These are phyloP conservation scores for Vanrija humicola DNA, from an alignment of 1,284 basidiomycete genomes.

Conservation along the genomic window DNA sequence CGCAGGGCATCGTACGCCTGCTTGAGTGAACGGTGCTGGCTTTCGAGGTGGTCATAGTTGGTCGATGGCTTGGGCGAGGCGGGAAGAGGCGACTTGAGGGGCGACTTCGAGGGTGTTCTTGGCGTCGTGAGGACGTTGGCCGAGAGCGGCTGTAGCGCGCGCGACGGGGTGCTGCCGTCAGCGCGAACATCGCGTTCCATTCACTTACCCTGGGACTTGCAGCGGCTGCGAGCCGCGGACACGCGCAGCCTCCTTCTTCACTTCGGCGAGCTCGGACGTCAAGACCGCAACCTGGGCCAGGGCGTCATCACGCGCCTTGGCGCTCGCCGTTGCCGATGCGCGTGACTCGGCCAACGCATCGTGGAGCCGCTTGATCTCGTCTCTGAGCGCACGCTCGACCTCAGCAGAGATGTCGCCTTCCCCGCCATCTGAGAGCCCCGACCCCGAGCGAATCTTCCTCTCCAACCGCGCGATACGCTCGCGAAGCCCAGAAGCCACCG, in stretches of 20 bases:
- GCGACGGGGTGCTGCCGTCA: slow-evolving; percentile 7
- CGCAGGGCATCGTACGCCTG: slow-evolving; percentile 22
- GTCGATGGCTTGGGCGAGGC: background rate
- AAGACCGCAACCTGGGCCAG: too few species aligned
- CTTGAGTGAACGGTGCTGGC: slow-evolving; percentile 24
- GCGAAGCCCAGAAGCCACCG: slow-evolving; percentile 20
- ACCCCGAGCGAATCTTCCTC: background rate
- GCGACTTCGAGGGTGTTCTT: background rate
- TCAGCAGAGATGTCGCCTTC: too few species aligned
- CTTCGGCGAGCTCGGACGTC: too few species aligned
- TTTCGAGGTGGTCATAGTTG: slow-evolving; percentile 22
- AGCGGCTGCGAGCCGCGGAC: background rate
- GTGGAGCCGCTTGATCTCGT: too few species aligned
- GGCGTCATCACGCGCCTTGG: too few species aligned
- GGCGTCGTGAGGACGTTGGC: slow-evolving; percentile 15
- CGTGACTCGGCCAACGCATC: too few species aligned
- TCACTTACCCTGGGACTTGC: too few species aligned
- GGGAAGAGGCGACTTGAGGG: slow-evolving; percentile 3
- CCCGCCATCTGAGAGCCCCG: too few species aligned
- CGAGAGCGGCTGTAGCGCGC: slow-evolving; percentile 18
- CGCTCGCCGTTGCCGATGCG: too few species aligned
- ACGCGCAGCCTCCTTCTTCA: too few species aligned
- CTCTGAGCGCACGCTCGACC: too few species aligned
- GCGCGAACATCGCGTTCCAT: too few species aligned
- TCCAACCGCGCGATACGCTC: slow-evolving; percentile 19